A percentile compares a stretch with the other conserved stretches of the same genome.
Conservation (phyloP, 371 early-diverging fungal species). For the Mucor circinelloides region DNA sequence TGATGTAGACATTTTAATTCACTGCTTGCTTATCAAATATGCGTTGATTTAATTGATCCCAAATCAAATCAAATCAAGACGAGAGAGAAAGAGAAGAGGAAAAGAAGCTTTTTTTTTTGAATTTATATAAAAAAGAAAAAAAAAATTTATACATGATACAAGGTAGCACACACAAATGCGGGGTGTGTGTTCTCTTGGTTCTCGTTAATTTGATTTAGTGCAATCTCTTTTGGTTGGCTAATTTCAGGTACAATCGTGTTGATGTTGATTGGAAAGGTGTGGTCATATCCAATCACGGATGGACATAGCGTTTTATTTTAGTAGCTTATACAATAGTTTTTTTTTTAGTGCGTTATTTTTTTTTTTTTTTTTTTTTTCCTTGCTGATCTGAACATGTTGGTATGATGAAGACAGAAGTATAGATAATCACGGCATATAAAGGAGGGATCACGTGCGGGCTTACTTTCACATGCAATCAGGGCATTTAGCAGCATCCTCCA, state of each 20-base stretch:
- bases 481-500: constrained; percentile 75
- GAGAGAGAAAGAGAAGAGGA: not conserved
- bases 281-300: constrained; percentile 7
- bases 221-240: not conserved
- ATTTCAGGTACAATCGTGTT: constrained; percentile 20
- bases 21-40: not conserved
- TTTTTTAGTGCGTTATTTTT: not conserved
- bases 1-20: constrained; percentile 7
- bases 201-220: not conserved
- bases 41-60: not conserved
- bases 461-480: not conserved
- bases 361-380: not conserved
- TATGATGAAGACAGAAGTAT: too few relatives aligned
- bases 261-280: constrained; percentile 14
- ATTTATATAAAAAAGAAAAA: not conserved
- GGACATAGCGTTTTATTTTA: not conserved
- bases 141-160: not conserved
- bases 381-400: too few relatives aligned
- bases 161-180: constrained; percentile 1
- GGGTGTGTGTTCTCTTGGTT: constrained; percentile 2
- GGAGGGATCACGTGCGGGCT: not conserved
- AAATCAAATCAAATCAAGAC: constrained; percentile 6
- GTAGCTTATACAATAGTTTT: not conserved
- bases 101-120: not conserved
- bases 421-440: not conserved